Evolutionary conservation across 2,329 filamentous ascomycete species (phyloP).

Genomic region (Tolypocladium cylindrosporum): DNA sequence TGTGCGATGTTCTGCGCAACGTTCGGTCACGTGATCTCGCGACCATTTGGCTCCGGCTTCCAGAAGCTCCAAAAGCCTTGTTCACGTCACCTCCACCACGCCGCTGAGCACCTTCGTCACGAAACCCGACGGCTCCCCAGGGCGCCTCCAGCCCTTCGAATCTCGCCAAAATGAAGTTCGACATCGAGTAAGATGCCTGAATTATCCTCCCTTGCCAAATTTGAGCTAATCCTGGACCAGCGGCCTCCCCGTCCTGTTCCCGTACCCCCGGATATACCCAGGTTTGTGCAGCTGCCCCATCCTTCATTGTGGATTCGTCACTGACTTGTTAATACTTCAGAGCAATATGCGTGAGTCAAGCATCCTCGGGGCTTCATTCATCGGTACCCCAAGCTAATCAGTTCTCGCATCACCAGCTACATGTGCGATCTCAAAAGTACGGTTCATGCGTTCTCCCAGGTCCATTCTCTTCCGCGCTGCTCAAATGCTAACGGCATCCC

Average conservation of each 20-base stretch:
- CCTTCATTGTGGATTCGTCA: not conserved
- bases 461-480: not conserved
- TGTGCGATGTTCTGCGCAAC: too few relatives aligned
- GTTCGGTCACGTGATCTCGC: slow-evolving; percentile 19
- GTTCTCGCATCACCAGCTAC: slow-evolving; percentile 26
- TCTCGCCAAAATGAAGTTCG: slow-evolving; percentile 36
- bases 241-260: slow-evolving; percentile 47
- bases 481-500: not conserved
- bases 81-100: slow-evolving; percentile 1
- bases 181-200: slow-evolving; percentile 32
- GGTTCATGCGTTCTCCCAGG: not conserved
- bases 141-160: not conserved
- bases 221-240: slow-evolving; percentile 22
- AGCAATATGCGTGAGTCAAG: slow-evolving; percentile 43
- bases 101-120: not conserved
- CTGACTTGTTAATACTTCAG: slow-evolving; percentile 15
- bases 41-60: slow-evolving; percentile 9
- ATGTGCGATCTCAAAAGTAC: slow-evolving; percentile 49
- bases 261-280: slow-evolving; percentile 50
- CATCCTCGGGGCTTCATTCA: not conserved
- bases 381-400: not conserved
- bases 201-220: not conserved
- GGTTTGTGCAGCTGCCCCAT: slow-evolving; percentile 23
- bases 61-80: not conserved
- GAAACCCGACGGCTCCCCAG: not conserved